A percentile compares a stretch with the other conserved stretches of the same genome.
These are phyloP conservation scores for Solanum verrucosum DNA, from an alignment of 257 asterid genomes.

Conservation along the genomic window DNA sequence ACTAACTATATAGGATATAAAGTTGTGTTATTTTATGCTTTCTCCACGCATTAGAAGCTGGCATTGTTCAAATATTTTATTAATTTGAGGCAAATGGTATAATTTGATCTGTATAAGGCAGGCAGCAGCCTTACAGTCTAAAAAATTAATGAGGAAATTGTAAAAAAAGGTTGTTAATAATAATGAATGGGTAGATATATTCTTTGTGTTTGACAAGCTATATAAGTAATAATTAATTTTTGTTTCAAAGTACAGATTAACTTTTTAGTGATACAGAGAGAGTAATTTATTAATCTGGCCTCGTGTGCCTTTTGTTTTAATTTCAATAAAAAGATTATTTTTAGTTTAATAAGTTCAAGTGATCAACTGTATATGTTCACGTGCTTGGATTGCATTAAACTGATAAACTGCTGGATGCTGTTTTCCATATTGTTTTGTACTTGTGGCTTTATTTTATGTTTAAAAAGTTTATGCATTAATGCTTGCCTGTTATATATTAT, in stretches of 20 bases:
- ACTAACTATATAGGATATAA: background rate
- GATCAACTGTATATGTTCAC: conserved; percentile 28
- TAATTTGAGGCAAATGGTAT: background rate
- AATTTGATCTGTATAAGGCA: background rate
- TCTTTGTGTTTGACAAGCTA: conserved; percentile 3
- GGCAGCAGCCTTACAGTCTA: background rate
- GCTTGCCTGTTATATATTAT: background rate
- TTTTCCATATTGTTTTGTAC: conserved; percentile 3
- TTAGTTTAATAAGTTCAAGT: background rate
- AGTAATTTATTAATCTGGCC: conserved; percentile 14
- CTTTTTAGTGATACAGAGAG: conserved; percentile 17
- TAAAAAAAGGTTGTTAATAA: background rate
- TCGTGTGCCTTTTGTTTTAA: conserved; percentile 16
- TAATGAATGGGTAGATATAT: background rate
- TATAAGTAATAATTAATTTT: conserved; percentile 2
- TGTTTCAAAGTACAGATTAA: conserved; percentile 27
- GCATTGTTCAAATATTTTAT: background rate
- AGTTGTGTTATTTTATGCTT: conserved; percentile 11
- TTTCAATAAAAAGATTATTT: background rate
- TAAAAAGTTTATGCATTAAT: background rate
- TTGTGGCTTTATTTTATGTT: background rate
- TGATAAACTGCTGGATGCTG: conserved; percentile 27
- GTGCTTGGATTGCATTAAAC: conserved; percentile 16
- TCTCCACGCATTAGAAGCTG: background rate
- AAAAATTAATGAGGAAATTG: background rate